Percentiles rank a stretch among this genome's conserved stretches.
phyloP scores from a whole-genome alignment of 805 yeast genomes.

The Blastobotrys peoriensis region DNA sequence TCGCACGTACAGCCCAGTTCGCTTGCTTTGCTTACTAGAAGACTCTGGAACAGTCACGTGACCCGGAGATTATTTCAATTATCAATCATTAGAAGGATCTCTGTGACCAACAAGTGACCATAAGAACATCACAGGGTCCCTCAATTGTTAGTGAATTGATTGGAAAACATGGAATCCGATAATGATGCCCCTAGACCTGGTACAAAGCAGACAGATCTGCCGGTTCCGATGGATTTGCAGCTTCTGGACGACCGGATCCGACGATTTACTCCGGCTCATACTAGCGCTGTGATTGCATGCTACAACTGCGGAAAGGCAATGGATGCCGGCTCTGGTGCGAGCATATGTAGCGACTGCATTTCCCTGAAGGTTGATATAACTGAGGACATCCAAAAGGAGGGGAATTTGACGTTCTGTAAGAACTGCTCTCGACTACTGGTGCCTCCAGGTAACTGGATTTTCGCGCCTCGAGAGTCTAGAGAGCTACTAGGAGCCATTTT shows the following conservation, averaged over 20 bases:
- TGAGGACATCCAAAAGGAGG: conserved; percentile 82
- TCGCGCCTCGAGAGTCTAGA: conserved; percentile 82
- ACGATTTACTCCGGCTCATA: conserved; percentile 30
- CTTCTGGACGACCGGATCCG: conserved; percentile 9
- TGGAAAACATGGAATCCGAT: no score
- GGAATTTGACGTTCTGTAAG: conserved; percentile 79
- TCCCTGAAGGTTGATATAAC: conserved; percentile 87
- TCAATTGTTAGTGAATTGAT: no score
- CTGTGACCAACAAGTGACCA: no score
- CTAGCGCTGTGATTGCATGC: conserved; percentile 78
- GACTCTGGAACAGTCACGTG: no score
- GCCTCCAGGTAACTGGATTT: conserved; percentile 91
- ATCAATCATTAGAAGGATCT: no score
- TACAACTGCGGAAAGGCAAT: conserved; percentile 96
- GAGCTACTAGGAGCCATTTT: conserved; percentile 83
- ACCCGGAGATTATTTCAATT: no score
- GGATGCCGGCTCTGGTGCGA: conserved; percentile 85
- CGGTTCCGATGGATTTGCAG: conserved; percentile 15
- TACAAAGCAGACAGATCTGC: no score
- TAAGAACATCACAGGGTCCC: no score
- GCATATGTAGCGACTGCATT: conserved; percentile 94
- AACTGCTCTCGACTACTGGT: conserved; percentile 88
- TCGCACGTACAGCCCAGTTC: no score
- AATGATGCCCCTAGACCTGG: no score
- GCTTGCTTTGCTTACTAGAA: no score